Base-by-base conservation (phyloP, 2,329 filamentous ascomycete genomes). In the Chalaropsis thielavioides region DNA sequence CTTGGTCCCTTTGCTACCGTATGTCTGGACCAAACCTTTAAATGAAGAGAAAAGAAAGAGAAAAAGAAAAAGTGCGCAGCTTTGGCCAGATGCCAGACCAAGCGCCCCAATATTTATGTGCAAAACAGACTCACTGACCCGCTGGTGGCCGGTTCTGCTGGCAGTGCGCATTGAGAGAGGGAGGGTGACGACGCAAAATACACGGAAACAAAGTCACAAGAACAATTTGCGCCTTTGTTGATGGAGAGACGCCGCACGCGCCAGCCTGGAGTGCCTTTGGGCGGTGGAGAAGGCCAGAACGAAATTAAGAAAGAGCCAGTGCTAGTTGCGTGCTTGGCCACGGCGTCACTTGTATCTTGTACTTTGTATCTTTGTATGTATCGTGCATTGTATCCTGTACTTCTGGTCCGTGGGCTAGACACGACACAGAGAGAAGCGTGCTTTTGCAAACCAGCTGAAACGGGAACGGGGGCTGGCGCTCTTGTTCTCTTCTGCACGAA, bases 21-120 rank as follows among this genome's bases (percentile, higher is more conserved):
- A 10, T 56, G 51, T 56, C 24, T 56, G 27, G 35, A 58, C 27
- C 54, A 58, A 58, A 58, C 31, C 54, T 58, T 58, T 58, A 58
- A 58, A 58, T 58, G 54, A 58, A 58, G 54, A 58, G 54, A 22
- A 58, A 58, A 58, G 7, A 17, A 58, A 58, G 54, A 58, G 54
- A 22, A 58, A 58, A 58, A 2, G 8, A 58, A 58, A 58, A 58
- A 58, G 54, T 38, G 54, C 54, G 54, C 54, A 58, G 54, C 54
- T 58, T 38, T 31, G 54, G 27, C 54, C 54, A 38, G 17, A 17
- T 3, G 13, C 15, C 17, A 58, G 54, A 27, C 54, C 54, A 31
- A 58, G 54, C 54, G 54, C 27, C 27, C 54, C 15, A 38, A 35
- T 31, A 58, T 24, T 58, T 38, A 58, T 58, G 54, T 31, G 31